These are phyloP conservation scores for Sisymbrium irio DNA, from an alignment of 345 rosid species.

Conservation along the genomic window DNA sequence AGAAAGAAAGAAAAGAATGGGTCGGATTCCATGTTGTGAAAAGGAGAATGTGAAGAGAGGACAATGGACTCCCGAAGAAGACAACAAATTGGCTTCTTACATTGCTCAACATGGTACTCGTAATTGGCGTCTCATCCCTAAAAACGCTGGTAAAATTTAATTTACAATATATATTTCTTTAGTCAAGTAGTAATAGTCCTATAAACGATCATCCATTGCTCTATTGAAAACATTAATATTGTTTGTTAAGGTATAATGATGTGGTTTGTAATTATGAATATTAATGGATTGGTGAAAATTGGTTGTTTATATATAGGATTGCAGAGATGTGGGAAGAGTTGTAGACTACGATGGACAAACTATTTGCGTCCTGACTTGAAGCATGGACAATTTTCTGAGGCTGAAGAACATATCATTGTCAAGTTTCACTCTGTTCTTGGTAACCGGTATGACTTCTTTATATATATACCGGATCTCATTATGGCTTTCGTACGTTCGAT, in stretches of 20 bases:
- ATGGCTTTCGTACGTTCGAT: background rate
- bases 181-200: background rate
- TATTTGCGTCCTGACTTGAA: conserved; percentile 90
- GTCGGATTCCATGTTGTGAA: conserved; percentile 93
- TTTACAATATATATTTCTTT: background rate
- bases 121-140: conserved; percentile 95
- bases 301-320: conserved; percentile 60
- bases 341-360: conserved; percentile 85
- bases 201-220: background rate
- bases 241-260: background rate
- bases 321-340: conserved; percentile 93
- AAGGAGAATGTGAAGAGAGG: conserved; percentile 92
- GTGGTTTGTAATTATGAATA: background rate
- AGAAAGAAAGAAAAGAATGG: conserved; percentile 46
- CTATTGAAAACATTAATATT: background rate
- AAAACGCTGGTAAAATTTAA: conserved; percentile 63
- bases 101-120: conserved; percentile 92
- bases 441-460: conserved; percentile 49
- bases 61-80: conserved; percentile 98
- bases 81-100: conserved; percentile 89
- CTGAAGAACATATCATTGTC: conserved; percentile 82
- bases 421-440: conserved; percentile 92
- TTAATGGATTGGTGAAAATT: background rate
- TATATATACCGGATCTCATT: background rate
- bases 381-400: conserved; percentile 68